Evolutionary conservation across 2,329 filamentous ascomycete species (phyloP), one percentile per base, ranked within the genome.

Genomic region (Colletotrichum shisoi): DNA sequence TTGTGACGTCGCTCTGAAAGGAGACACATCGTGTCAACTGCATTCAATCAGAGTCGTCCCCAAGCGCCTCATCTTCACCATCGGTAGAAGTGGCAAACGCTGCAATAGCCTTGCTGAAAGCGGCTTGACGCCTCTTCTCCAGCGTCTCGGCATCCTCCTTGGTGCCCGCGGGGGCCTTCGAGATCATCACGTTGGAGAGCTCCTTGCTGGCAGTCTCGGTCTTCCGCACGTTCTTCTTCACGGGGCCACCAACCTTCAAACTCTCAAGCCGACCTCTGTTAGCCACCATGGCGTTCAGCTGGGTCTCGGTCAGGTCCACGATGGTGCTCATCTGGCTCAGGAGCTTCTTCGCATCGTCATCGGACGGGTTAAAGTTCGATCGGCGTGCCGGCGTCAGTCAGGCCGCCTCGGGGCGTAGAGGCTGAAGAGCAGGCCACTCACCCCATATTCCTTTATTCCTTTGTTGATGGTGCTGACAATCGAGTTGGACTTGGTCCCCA

Each of bases 141-240:
- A 66, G 4, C 1, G 63, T 46, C 39, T 66, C 63, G 3, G 51
- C 58, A 6, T 66, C 58, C 3, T 19, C 39, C 52, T 62, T 66
- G 8, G 51, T 21, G n/a, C 34, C 45, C 15, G 51, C 39, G 0
- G 63, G 63, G 0, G 63, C 63, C 58, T 66, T 66, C 15, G 58
- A 8, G 2, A 62, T 34, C 63, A 66, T 66, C 15, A 62, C 15
- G 4, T 62, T 19, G 0, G 63, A 66, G 9, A 66, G 52, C 17
- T 66, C 63, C 45, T 62, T 66, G 58, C 63, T 62, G 27, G 52
- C 63, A 4, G 5, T 45, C 45, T 66, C 63, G 3, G 63, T 66
- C 21, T 66, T 66, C 39, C 51, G 44, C 3, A 66, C 59, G 44
- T 66, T 66, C 58, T 66, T 66, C 63, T 62, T 66, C 5, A 66